A percentile compares a stretch with the other conserved stretches of the same genome.
Conservation (phyloP, 1,284 basidiomycete genomes). For the Cryptococcus maquisensis region DNA sequence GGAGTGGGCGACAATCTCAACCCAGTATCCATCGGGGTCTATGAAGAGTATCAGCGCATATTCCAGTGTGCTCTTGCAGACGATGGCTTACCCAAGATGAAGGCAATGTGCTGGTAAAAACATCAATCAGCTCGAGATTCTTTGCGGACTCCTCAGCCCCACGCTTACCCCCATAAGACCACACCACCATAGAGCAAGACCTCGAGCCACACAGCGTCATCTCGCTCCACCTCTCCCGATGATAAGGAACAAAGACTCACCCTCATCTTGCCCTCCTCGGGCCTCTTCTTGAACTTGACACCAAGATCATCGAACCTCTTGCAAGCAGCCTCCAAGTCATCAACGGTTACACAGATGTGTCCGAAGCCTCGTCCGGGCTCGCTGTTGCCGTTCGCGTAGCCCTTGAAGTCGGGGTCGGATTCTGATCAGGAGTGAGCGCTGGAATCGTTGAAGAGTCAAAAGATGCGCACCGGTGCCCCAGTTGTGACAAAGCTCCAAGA, state of each 20-base stretch:
- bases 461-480: slow-evolving; percentile 64
- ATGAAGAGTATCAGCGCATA: slow-evolving; percentile 13
- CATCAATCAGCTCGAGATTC: not conserved
- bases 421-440: slow-evolving; percentile 40
- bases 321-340: slow-evolving; percentile 78
- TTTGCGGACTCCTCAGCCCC: not conserved
- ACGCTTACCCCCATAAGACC: not conserved
- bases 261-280: slow-evolving; percentile 79
- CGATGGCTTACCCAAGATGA: slow-evolving; percentile 57
- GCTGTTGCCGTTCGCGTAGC: slow-evolving; percentile 75
- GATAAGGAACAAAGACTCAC: slow-evolving; percentile 52
- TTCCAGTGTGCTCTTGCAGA: slow-evolving; percentile 24
- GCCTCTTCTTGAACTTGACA: slow-evolving; percentile 83
- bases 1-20: slow-evolving; percentile 50
- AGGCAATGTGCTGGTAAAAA: slow-evolving; percentile 55
- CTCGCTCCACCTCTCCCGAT: not conserved
- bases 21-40: slow-evolving; percentile 49
- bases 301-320: slow-evolving; percentile 75
- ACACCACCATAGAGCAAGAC: not conserved
- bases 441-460: not conserved
- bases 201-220: not conserved
- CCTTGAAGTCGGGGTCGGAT: slow-evolving; percentile 66
- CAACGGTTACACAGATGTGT: slow-evolving; percentile 74
- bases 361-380: slow-evolving; percentile 81
- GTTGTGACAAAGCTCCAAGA: slow-evolving; percentile 85